phyloP scores from a whole-genome alignment of 768 basidiomycete genomes.

The Mycena indigotica region DNA sequence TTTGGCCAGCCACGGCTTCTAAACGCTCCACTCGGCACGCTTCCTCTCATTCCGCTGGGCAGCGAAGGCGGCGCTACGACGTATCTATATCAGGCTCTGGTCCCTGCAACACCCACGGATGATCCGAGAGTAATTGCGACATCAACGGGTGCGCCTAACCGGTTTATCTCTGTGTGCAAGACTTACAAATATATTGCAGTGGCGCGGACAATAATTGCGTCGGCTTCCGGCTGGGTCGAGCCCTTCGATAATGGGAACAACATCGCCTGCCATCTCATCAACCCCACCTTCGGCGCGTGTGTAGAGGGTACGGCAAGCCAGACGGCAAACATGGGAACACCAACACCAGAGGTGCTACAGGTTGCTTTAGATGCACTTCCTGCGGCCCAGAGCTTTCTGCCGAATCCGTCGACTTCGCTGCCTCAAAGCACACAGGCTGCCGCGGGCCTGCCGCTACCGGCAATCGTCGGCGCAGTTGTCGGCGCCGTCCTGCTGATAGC shows the following conservation, averaged over 20 bases:
- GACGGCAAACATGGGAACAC: conserved; percentile 4
- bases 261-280: not conserved
- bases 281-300: not conserved
- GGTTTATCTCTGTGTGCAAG: no score
- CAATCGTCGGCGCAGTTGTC: not conserved
- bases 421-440: not conserved
- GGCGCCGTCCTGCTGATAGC: not conserved
- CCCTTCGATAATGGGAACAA: not conserved
- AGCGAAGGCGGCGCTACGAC: not conserved
- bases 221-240: conserved; percentile 8
- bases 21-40: not conserved
- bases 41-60: conserved; percentile 1
- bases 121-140: no score
- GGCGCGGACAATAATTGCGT: conserved; percentile 4
- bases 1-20: not conserved
- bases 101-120: not conserved
- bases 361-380: not conserved
- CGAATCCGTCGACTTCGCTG: not conserved
- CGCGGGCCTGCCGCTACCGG: not conserved
- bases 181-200: not conserved
- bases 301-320: not conserved
- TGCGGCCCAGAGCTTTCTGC: not conserved
- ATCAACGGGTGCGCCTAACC: no score
- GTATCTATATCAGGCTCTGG: conserved; percentile 3
- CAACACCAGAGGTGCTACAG: not conserved